Conservation (phyloP, 225 moss, liverwort and hornwort genomes). For the Antitrichia curtipendula region DNA sequence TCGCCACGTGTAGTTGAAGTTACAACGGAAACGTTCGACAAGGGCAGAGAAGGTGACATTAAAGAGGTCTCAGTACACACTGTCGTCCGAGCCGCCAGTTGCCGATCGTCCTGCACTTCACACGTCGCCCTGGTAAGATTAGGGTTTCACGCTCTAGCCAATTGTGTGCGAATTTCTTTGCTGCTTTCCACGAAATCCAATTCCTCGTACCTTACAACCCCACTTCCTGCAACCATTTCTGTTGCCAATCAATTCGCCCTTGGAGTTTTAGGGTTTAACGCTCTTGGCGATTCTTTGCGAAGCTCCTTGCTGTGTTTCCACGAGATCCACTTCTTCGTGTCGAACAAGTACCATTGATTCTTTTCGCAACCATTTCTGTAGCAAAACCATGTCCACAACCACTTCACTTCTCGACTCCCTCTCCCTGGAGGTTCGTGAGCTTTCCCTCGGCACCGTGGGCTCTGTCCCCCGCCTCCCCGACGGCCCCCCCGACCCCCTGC, state of each 20-base stretch:
- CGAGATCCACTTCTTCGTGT: too few species aligned
- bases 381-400: background rate
- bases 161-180: too few species aligned
- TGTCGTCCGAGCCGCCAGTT: background rate
- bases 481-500: constrained; percentile 40
- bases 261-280: background rate
- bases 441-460: constrained; percentile 59
- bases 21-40: too few species aligned
- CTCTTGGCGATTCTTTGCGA: background rate
- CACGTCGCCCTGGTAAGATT: too few species aligned
- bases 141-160: background rate
- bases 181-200: too few species aligned
- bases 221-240: background rate
- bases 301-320: too few species aligned
- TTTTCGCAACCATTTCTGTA: background rate
- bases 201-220: too few species aligned
- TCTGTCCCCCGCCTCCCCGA: constrained; percentile 34
- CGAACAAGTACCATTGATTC: background rate
- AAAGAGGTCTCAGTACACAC: background rate
- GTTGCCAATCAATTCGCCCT: background rate
- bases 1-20: background rate
- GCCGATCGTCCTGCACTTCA: background rate
- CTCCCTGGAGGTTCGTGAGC: constrained; percentile 64
- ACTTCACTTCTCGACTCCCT: constrained; percentile 23
- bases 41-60: background rate